phyloP scores from a whole-genome alignment of 1,139 yeast genomes.

The Debaryomyces subglobosus region DNA sequence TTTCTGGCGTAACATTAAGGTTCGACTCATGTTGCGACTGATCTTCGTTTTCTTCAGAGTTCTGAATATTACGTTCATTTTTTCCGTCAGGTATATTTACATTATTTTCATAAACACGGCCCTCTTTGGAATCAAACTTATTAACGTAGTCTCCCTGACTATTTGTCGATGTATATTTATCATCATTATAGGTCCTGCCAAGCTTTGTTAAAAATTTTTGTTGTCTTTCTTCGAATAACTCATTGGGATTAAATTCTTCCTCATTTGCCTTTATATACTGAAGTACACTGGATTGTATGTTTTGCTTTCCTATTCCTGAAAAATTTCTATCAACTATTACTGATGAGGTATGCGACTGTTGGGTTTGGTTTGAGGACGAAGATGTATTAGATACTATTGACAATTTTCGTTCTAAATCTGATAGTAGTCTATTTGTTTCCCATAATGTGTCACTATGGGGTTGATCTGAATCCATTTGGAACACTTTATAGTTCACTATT shows the following conservation, averaged over 20 bases:
- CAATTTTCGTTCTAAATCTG: slow-evolving; percentile 37
- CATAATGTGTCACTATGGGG: slow-evolving; percentile 18
- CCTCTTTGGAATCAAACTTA: slow-evolving; percentile 12
- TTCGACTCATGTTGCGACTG: not conserved
- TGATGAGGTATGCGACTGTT: slow-evolving; percentile 27
- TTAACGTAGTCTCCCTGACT: slow-evolving; percentile 7
- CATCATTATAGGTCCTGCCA: slow-evolving; percentile 29
- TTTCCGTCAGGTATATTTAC: not conserved
- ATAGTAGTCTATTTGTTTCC: slow-evolving; percentile 27
- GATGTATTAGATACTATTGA: slow-evolving; percentile 29
- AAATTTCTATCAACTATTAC: slow-evolving; percentile 34
- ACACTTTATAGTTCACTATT: not conserved
- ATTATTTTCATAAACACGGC: not conserved
- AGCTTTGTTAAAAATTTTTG: slow-evolving; percentile 35
- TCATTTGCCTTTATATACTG: slow-evolving; percentile 30
- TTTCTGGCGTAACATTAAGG: not conserved
- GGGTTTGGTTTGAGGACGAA: slow-evolving; percentile 29
- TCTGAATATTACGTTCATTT: not conserved
- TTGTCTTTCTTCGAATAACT: slow-evolving; percentile 41
- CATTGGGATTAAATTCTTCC: slow-evolving; percentile 21
- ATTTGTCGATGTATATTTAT: slow-evolving; percentile 7
- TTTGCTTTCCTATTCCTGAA: slow-evolving; percentile 34
- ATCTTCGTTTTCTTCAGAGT: not conserved
- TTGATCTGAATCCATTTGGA: slow-evolving; percentile 7
- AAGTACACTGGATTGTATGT: slow-evolving; percentile 34